Conservation (phyloP, 768 basidiomycete species). For the Psilocybe sp. region DNA sequence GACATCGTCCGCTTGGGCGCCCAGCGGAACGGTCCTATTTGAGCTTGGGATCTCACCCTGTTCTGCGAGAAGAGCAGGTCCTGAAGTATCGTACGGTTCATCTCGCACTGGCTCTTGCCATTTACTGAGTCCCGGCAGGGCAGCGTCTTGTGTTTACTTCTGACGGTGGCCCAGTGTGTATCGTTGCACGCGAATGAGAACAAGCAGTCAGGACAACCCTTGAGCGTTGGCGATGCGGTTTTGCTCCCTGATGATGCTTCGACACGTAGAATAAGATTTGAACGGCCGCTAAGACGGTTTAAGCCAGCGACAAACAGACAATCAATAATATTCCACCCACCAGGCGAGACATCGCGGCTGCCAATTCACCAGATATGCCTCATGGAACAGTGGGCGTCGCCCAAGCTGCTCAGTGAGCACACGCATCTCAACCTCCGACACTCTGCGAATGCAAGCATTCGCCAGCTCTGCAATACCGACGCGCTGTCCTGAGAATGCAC, state of each 20-base stretch:
- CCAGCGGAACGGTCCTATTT: constrained; percentile 24
- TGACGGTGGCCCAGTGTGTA: constrained; percentile 20
- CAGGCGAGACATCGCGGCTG: constrained; percentile 29
- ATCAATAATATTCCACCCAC: constrained; percentile 14
- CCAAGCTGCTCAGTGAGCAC: constrained; percentile 10
- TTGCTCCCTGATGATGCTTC: constrained; percentile 11
- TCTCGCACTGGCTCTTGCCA: constrained; percentile 24
- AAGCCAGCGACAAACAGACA: not conserved
- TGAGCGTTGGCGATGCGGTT: constrained; percentile 4
- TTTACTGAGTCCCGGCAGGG: constrained; percentile 20
- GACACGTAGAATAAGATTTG: constrained; percentile 23
- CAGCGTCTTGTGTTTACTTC: constrained; percentile 12
- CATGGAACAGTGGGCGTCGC: constrained; percentile 13
- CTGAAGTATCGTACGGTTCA: constrained; percentile 22
- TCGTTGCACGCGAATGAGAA: constrained; percentile 28
- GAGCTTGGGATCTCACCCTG: constrained; percentile 12
- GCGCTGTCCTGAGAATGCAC: constrained; percentile 7
- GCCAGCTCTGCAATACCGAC: constrained; percentile 5
- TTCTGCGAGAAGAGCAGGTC: constrained; percentile 16
- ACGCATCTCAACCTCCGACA: constrained; percentile 8
- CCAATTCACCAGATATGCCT: constrained; percentile 21
- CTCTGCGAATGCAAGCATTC: constrained; percentile 8
- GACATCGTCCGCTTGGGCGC: constrained; percentile 25
- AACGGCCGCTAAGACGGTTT: constrained; percentile 17
- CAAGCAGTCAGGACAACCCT: constrained; percentile 23